Conservation (phyloP, 805 yeast species). For the Kregervanrija fluxuum region DNA sequence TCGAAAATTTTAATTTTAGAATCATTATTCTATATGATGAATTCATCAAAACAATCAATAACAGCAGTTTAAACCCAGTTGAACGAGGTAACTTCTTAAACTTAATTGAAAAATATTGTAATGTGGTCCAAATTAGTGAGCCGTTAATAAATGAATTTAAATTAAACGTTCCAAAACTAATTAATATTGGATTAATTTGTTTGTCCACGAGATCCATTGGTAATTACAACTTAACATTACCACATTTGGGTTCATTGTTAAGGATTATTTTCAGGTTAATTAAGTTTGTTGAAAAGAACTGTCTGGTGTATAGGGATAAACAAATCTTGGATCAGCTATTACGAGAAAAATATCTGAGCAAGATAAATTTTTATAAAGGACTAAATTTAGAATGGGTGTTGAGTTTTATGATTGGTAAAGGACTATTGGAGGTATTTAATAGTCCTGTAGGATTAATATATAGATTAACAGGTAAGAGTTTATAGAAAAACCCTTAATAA, state of each 20-base stretch:
- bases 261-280: slow-evolving; percentile 13
- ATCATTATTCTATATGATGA: slow-evolving; percentile 1
- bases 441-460: slow-evolving; percentile 50
- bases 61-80: not conserved
- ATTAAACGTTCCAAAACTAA: not conserved
- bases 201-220: slow-evolving; percentile 1
- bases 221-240: slow-evolving; percentile 4
- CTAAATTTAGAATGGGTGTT: slow-evolving; percentile 42
- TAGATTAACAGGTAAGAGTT: slow-evolving; percentile 36
- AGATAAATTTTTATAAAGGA: slow-evolving; percentile 40
- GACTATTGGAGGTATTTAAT: slow-evolving; percentile 43
- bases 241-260: slow-evolving; percentile 8
- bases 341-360: slow-evolving; percentile 38
- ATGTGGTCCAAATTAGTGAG: not conserved
- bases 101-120: not conserved
- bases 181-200: slow-evolving; percentile 3
- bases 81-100: not conserved
- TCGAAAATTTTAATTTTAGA: slow-evolving; percentile 1
- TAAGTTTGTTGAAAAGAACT: slow-evolving; percentile 33
- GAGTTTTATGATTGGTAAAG: slow-evolving; percentile 46
- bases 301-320: slow-evolving; percentile 31
- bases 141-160: not conserved
- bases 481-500: slow-evolving; percentile 1
- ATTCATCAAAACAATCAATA: not conserved
- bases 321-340: slow-evolving; percentile 39